Percentiles rank a stretch among this genome's conserved stretches.
phyloP scores from a whole-genome alignment of 1,139 yeast genomes.

The Blastobotrys raffinosifermentans region DNA sequence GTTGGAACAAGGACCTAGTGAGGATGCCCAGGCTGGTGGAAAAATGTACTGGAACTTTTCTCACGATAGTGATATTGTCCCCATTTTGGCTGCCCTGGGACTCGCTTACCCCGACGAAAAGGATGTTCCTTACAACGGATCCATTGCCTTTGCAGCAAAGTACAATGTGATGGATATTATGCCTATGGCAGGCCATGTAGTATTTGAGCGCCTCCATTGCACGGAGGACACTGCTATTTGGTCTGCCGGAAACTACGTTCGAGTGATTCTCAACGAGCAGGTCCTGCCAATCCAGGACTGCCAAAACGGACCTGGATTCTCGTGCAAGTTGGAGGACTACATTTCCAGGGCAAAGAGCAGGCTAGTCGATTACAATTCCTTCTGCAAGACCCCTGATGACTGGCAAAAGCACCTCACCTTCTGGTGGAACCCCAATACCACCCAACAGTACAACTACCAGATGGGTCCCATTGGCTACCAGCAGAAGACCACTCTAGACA shows the following conservation, averaged over 20 bases:
- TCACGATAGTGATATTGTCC: slow-evolving; percentile 54
- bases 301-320: slow-evolving; percentile 52
- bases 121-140: slow-evolving; percentile 32
- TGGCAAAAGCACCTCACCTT: slow-evolving; percentile 27
- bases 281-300: slow-evolving; percentile 52
- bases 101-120: slow-evolving; percentile 37
- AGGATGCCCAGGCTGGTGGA: slow-evolving; percentile 30
- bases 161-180: slow-evolving; percentile 44
- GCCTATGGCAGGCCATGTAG: slow-evolving; percentile 55
- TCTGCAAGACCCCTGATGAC: slow-evolving; percentile 24
- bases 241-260: slow-evolving; percentile 35
- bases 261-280: slow-evolving; percentile 54
- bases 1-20: slow-evolving; percentile 38
- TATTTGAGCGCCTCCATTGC: slow-evolving; percentile 47
- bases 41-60: slow-evolving; percentile 44
- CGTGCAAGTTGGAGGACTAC: slow-evolving; percentile 45
- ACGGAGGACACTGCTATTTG: slow-evolving; percentile 19
- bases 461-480: slow-evolving; percentile 18
- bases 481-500: too few relatives aligned
- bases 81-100: slow-evolving; percentile 48
- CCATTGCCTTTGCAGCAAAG: slow-evolving; percentile 36
- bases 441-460: slow-evolving; percentile 20
- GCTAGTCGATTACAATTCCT: slow-evolving; percentile 16
- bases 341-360: slow-evolving; percentile 17
- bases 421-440: slow-evolving; percentile 31